A percentile compares a stretch with the other conserved stretches of the same genome.
phyloP scores from a whole-genome alignment of 2,329 filamentous ascomycete genomes.

The Botrytis paeoniae region DNA sequence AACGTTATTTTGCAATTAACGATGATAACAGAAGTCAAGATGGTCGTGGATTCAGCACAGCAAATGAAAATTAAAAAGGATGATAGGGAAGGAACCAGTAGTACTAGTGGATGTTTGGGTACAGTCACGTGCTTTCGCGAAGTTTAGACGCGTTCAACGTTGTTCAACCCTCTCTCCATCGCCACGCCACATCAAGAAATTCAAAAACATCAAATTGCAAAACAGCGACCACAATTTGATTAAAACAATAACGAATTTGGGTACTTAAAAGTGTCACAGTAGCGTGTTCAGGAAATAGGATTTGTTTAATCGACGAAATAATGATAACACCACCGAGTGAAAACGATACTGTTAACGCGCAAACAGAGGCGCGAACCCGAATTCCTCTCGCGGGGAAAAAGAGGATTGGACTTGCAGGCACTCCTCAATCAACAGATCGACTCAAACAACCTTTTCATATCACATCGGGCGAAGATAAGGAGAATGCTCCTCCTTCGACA shows the following conservation, averaged over 20 bases:
- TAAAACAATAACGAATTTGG: not conserved
- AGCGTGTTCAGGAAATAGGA: not conserved
- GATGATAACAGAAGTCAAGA: not conserved
- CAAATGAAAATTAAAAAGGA: not conserved
- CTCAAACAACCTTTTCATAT: constrained; percentile 79
- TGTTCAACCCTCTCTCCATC: not conserved
- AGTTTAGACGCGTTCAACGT: not conserved
- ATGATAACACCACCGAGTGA: constrained; percentile 35
- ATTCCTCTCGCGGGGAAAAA: constrained; percentile 16
- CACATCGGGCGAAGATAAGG: constrained; percentile 44
- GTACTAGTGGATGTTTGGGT: not conserved
- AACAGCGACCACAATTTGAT: not conserved
- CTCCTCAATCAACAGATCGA: constrained; percentile 62
- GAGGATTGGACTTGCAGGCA: constrained; percentile 37
- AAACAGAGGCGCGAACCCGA: constrained; percentile 9
- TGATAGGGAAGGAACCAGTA: not conserved
- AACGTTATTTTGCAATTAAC: not conserved
- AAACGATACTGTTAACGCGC: constrained; percentile 2
- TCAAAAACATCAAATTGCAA: not conserved
- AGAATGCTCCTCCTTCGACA: constrained; percentile 33
- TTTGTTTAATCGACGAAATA: constrained; percentile 17
- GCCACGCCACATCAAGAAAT: constrained; percentile 5
- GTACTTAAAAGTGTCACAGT: not conserved
- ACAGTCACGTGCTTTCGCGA: not conserved
- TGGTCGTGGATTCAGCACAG: not conserved